phyloP scores from a whole-genome alignment of 306 rosid genomes.

The Lathyrus aphaca region DNA sequence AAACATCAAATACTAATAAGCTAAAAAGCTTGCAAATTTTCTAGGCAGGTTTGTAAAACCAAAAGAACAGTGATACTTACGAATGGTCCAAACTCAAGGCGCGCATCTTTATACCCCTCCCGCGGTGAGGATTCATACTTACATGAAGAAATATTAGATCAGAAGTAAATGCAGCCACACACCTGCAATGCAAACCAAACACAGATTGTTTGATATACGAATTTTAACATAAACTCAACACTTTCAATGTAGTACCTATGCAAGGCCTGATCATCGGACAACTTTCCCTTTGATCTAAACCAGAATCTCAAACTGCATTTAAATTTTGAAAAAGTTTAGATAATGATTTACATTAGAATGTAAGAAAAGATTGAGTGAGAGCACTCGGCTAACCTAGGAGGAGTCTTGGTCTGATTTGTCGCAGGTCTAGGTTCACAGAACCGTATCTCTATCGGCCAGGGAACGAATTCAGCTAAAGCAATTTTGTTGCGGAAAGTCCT shows the following conservation, averaged over 20 bases:
- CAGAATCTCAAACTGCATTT: slow-evolving; percentile 79
- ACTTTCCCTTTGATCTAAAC: slow-evolving; percentile 88
- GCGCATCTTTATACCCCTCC: slow-evolving; percentile 59
- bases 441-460: slow-evolving; percentile 97
- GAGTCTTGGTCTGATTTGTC: slow-evolving; percentile 81
- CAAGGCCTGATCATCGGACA: slow-evolving; percentile 93
- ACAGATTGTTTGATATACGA: background rate
- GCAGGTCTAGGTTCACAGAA: slow-evolving; percentile 80
- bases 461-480: slow-evolving; percentile 63
- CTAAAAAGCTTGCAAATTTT: slow-evolving; percentile 22
- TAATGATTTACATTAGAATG: slow-evolving; percentile 6
- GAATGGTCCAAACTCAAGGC: slow-evolving; percentile 87
- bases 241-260: slow-evolving; percentile 58
- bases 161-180: slow-evolving; percentile 89
- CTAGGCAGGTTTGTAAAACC: background rate
- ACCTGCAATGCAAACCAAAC: slow-evolving; percentile 58
- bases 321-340: slow-evolving; percentile 34
- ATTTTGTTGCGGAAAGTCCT: slow-evolving; percentile 91
- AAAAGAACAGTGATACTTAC: slow-evolving; percentile 58
- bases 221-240: background rate
- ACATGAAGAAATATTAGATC: slow-evolving; percentile 76
- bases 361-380: slow-evolving; percentile 34
- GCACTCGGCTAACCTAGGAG: slow-evolving; percentile 70
- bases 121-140: slow-evolving; percentile 83
- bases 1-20: background rate